Evolutionary conservation across 2,329 filamentous ascomycete species (phyloP), one percentile per base, ranked within the genome.

Genomic region (Fusarium agapanthi): DNA sequence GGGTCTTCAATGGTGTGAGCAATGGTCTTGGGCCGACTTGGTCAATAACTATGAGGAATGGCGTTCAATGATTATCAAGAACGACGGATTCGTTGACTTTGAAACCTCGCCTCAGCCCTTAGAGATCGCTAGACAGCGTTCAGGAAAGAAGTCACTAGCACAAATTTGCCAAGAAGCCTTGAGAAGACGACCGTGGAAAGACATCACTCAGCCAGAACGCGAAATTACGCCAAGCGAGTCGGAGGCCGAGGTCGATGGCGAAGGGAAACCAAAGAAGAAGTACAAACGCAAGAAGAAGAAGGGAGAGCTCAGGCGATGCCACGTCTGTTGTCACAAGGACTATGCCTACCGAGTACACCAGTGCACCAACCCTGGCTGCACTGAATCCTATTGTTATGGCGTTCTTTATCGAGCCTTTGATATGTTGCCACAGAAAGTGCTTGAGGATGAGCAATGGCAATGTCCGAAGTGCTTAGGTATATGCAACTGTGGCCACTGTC

Each of bases 131-230:
- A 87, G 91, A 38, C 88, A 89, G 73, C 88, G 87, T 51, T 83
- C 89, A 12, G 89, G 88, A 22, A 95, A 92, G 80, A 97, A 95
- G 79, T 92, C 95, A 0, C 86, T 97, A 13, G 95, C 95, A 10
- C 92, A 98, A 76, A 91, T 98, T n/a, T 98, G 95, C 80, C 95
- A 98, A 80, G 93, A 97, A 73, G 94, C 97, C 76, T 84, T 98
- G 22, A 90, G 89, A 71, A 84, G 88, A 59, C 89, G 96, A 38
- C 95, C 95, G 0, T 98, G 92, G 87, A 92, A 92, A 26, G 94
- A 98, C 77, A 91, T 95, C 54, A 92, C 89, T 14, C 92, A 93
- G 73, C 87, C 89, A 7, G 81, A 83, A 26, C 77, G 79, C 7
- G 82, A 80, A 78, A 87, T 79, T 80, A 88, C 80, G 73, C 87